Evolutionary conservation across 257 asterid species (phyloP).

Genomic region (Solanum stenotomum): DNA sequence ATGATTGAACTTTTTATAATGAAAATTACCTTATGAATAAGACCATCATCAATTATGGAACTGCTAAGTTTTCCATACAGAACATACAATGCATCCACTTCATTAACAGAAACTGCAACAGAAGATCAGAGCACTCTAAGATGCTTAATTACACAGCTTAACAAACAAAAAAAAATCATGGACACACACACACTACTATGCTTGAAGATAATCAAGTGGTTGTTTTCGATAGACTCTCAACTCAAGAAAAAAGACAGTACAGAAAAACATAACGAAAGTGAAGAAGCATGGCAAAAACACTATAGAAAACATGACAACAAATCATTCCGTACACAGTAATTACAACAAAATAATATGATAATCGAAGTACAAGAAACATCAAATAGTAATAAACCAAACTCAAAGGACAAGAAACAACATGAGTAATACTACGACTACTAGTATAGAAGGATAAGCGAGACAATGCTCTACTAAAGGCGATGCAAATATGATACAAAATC

Average conservation of each 20-base stretch:
- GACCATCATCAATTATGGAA: constrained; percentile 59
- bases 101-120: constrained; percentile 68
- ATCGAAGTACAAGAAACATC: background rate
- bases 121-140: background rate
- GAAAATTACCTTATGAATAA: constrained; percentile 58
- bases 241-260: background rate
- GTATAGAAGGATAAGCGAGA: background rate
- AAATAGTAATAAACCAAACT: background rate
- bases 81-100: constrained; percentile 70
- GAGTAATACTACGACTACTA: background rate
- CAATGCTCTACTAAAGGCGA: background rate
- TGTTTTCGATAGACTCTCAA: background rate
- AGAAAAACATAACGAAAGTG: background rate
- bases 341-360: background rate
- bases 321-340: background rate
- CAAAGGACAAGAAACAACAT: background rate
- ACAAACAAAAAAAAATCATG: background rate
- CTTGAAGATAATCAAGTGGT: background rate
- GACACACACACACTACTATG: background rate
- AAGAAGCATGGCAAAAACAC: background rate
- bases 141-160: background rate
- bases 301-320: background rate
- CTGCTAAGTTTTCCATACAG: constrained; percentile 57
- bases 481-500: no score
- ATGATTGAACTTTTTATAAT: background rate